Percentiles rank a stretch among this genome's conserved stretches.
phyloP scores from a whole-genome alignment of 2,329 filamentous ascomycete genomes.

The Xylaria sp. region DNA sequence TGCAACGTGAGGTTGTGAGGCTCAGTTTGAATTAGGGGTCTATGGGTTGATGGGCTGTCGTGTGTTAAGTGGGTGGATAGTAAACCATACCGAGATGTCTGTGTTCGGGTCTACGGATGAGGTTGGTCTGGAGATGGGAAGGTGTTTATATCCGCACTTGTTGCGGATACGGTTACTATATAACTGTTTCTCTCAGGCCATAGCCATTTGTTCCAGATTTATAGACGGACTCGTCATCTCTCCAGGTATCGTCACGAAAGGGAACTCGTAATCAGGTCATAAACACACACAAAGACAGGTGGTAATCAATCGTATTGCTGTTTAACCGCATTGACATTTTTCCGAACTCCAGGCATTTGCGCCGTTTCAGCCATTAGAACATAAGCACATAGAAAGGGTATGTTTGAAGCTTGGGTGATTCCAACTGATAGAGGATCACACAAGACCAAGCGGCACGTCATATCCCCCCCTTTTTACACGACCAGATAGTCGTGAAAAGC shows the following conservation, averaged over 20 bases:
- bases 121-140: neutral
- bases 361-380: neutral
- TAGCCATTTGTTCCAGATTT: neutral
- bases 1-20: too few relatives aligned
- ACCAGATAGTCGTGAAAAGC: neutral
- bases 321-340: conserved; percentile 3
- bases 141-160: neutral
- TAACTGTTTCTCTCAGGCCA: neutral
- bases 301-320: neutral
- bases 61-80: too few relatives aligned
- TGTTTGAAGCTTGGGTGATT: neutral
- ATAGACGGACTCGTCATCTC: too few relatives aligned
- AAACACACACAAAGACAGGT: neutral
- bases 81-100: too few relatives aligned
- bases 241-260: too few relatives aligned
- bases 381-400: neutral
- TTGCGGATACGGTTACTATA: neutral
- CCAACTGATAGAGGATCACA: neutral
- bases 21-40: too few relatives aligned
- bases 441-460: conserved; percentile 5
- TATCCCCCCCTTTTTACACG: conserved; percentile 2
- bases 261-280: too few relatives aligned
- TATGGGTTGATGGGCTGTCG: too few relatives aligned
- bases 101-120: neutral
- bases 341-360: conserved; percentile 8